Conservation (phyloP, 208 protist genomes). For the Tritrichomonas musculus region DNA sequence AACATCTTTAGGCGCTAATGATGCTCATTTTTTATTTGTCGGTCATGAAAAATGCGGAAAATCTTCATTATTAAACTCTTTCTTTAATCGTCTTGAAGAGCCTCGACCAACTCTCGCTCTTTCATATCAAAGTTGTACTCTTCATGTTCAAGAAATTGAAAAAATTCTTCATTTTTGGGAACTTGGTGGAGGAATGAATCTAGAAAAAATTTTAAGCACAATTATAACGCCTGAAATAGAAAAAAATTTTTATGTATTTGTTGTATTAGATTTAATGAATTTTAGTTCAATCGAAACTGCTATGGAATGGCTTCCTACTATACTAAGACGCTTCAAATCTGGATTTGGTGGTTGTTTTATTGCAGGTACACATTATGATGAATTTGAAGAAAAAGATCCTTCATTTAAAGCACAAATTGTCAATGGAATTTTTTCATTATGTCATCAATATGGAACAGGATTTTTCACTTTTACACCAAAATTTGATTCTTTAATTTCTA, state of each 20-base stretch:
- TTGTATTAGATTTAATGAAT: background rate
- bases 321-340: background rate
- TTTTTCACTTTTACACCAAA: background rate
- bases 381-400: slow-evolving; percentile 1
- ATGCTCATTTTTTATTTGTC: background rate
- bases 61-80: background rate
- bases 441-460: background rate
- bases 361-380: background rate
- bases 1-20: background rate
- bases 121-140: background rate
- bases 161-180: slow-evolving; percentile 10
- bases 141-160: background rate
- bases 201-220: background rate
- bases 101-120: background rate
- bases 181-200: background rate
- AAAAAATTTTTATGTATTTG: background rate
- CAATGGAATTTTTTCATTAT: background rate
- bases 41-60: background rate
- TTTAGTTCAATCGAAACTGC: background rate
- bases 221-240: background rate
- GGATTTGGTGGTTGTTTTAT: background rate
- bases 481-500: background rate
- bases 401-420: background rate
- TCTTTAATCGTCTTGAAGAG: background rate
- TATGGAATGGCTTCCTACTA: background rate